Evolutionary conservation across 2,329 filamentous ascomycete species (phyloP).

Genomic region (Microascus cirrosus): DNA sequence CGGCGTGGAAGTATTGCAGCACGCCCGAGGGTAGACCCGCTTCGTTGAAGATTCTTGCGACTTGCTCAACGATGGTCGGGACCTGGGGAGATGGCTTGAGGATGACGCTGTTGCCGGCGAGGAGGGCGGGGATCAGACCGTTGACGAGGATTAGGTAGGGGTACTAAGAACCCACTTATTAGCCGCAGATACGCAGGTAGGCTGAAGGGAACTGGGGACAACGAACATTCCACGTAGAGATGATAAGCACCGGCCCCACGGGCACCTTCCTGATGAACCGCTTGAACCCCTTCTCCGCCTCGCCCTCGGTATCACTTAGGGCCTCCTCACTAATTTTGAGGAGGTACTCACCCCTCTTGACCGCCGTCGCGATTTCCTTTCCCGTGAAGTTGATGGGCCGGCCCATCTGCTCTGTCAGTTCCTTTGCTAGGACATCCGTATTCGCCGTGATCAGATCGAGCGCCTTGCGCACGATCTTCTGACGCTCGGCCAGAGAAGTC

Average conservation of each 20-base stretch:
- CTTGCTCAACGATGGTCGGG: slow-evolving; percentile 79
- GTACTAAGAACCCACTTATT: slow-evolving; percentile 48
- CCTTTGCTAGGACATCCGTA: slow-evolving; percentile 70
- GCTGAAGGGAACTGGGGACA: neutral
- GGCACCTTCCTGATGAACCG: slow-evolving; percentile 83
- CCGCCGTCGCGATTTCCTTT: slow-evolving; percentile 74
- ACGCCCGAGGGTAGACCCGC: slow-evolving; percentile 76
- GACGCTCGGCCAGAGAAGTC: slow-evolving; percentile 63
- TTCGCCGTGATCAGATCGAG: slow-evolving; percentile 58
- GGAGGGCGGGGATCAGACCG: slow-evolving; percentile 80
- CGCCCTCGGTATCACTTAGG: slow-evolving; percentile 70
- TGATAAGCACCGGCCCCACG: slow-evolving; percentile 74
- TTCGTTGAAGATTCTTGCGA: slow-evolving; percentile 63
- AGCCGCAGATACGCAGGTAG: neutral
- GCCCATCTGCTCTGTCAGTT: slow-evolving; percentile 92
- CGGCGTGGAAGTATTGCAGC: slow-evolving; percentile 86
- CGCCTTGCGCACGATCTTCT: slow-evolving; percentile 72
- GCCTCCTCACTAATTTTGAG: slow-evolving; percentile 72
- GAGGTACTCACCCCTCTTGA: slow-evolving; percentile 77
- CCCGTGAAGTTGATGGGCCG: slow-evolving; percentile 79
- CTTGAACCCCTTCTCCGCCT: slow-evolving; percentile 78
- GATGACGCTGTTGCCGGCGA: slow-evolving; percentile 84
- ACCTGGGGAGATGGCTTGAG: slow-evolving; percentile 93
- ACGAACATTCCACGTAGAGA: slow-evolving; percentile 90
- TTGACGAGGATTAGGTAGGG: slow-evolving; percentile 91